A percentile compares a stretch with the other conserved stretches of the same genome.
phyloP scores from a whole-genome alignment of 2,329 filamentous ascomycete genomes.

The Chrysoporthe puriensis region DNA sequence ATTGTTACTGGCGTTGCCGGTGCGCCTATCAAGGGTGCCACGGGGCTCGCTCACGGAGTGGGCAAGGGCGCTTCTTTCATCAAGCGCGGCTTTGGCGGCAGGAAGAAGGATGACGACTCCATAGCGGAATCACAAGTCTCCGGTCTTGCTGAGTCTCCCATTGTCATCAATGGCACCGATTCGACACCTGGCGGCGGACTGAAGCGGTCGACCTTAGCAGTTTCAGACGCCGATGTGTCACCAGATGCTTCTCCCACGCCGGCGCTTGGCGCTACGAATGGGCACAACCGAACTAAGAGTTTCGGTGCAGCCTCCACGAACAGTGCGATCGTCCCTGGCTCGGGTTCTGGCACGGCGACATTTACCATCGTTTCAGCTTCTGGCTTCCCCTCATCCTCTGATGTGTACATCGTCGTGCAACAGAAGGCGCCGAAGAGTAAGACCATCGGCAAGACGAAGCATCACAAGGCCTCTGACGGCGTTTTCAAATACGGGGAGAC shows the following conservation, averaged over 20 bases:
- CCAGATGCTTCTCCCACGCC: conserved; percentile 39
- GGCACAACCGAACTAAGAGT: conserved; percentile 59
- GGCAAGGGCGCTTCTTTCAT: conserved; percentile 91
- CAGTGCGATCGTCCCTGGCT: conserved; percentile 62
- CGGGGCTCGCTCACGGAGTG: conserved; percentile 73
- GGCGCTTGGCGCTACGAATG: conserved; percentile 37
- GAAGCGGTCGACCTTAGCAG: conserved; percentile 45
- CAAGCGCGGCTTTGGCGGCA: conserved; percentile 77
- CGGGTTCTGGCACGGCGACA: conserved; percentile 73
- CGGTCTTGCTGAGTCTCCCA: conserved; percentile 31
- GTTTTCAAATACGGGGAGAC: conserved; percentile 74
- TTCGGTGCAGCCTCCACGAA: conserved; percentile 68
- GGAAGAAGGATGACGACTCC: conserved; percentile 63
- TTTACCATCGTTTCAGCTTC: conserved; percentile 80
- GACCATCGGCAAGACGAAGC: conserved; percentile 88
- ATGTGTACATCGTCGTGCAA: conserved; percentile 77
- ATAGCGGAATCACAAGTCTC: conserved; percentile 31
- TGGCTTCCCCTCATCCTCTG: conserved; percentile 75
- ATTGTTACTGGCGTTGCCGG: conserved; percentile 82
- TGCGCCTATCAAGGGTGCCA: conserved; percentile 91
- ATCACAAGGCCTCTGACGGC: conserved; percentile 73
- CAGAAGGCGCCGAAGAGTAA: conserved; percentile 72
- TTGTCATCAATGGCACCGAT: conserved; percentile 49
- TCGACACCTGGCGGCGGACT: conserved; percentile 40
- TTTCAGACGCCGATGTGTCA: conserved; percentile 38